These are phyloP conservation scores for Calonectria hawksworthii DNA, from an alignment of 2,329 filamentous ascomycete genomes.

Conservation along the genomic window DNA sequence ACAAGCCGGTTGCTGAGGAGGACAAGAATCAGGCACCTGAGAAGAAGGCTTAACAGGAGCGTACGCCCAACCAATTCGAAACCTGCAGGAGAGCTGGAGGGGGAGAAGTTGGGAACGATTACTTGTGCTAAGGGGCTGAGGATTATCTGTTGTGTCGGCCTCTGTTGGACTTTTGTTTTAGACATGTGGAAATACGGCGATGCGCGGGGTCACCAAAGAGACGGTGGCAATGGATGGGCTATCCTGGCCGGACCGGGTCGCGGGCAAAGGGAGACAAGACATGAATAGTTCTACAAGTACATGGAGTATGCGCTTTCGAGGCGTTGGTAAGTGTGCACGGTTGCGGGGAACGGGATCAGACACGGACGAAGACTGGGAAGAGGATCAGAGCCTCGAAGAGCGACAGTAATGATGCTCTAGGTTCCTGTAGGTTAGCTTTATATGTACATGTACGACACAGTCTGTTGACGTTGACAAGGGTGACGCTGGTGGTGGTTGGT, in stretches of 20 bases:
- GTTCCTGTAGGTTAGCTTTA: slow-evolving; percentile 20
- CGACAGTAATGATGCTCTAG: background rate
- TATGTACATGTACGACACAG: slow-evolving; percentile 19
- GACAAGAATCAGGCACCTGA: slow-evolving; percentile 28
- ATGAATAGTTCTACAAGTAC: slow-evolving; percentile 23
- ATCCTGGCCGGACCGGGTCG: background rate
- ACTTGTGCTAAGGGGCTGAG: background rate
- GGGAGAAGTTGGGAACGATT: background rate
- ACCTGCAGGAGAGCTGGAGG: background rate
- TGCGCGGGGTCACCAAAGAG: background rate
- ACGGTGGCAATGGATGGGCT: background rate
- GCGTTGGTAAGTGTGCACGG: background rate
- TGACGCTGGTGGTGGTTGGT: background rate
- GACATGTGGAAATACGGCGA: slow-evolving; percentile 11
- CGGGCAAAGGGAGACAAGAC: slow-evolving; percentile 8
- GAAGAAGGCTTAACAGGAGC: slow-evolving; percentile 14
- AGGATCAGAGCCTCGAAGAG: background rate
- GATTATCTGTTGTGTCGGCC: background rate
- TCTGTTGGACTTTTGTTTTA: slow-evolving; percentile 19
- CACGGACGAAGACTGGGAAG: background rate
- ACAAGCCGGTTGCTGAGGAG: slow-evolving; percentile 35
- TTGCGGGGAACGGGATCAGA: background rate
- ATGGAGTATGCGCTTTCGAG: slow-evolving; percentile 19
- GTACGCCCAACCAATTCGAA: background rate
- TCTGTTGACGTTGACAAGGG: slow-evolving; percentile 1